A percentile compares a stretch with the other conserved stretches of the same genome.
Evolutionary conservation across 495 filamentous ascomycete genomes (phyloP).

Genomic region (Penicillium verhagenii): DNA sequence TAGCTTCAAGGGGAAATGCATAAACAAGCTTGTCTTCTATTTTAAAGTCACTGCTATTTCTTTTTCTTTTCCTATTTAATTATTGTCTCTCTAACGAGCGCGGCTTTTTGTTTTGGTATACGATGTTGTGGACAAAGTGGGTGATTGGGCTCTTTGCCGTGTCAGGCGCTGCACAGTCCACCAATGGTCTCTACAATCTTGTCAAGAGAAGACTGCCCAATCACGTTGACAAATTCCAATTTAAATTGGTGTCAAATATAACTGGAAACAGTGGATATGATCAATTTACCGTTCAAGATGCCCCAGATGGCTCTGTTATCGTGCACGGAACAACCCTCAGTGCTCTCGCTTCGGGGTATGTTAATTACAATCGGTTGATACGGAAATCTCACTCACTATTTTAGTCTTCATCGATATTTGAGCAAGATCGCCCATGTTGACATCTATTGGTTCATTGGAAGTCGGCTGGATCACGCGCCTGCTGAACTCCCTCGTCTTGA

Average conservation of each 20-base stretch:
- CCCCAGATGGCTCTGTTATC: conserved; percentile 37
- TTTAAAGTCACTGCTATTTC: not conserved
- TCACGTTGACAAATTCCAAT: conserved; percentile 41
- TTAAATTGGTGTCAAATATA: conserved; percentile 28
- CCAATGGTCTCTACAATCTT: conserved; percentile 44
- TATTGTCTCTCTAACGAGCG: too few species aligned
- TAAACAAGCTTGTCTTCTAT: not conserved
- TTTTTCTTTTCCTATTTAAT: too few species aligned
- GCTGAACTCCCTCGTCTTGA: conserved; percentile 13
- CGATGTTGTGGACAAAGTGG: conserved; percentile 15
- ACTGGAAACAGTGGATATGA: conserved; percentile 32
- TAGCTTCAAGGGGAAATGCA: not conserved
- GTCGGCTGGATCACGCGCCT: conserved; percentile 20
- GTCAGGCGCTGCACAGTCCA: conserved; percentile 24
- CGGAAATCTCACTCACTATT: not conserved
- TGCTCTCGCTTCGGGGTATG: conserved; percentile 47
- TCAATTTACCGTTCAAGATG: conserved; percentile 39
- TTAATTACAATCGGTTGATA: not conserved
- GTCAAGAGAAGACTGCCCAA: conserved; percentile 46
- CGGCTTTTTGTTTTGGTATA: too few species aligned
- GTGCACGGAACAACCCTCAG: conserved; percentile 47
- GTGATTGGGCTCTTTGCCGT: conserved; percentile 11
- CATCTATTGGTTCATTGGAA: conserved; percentile 50
- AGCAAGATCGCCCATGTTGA: conserved; percentile 48
- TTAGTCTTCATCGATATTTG: conserved; percentile 50